These are phyloP conservation scores for Taxawa tesnikishii DNA, from an alignment of 2,329 filamentous ascomycete genomes.

Conservation along the genomic window DNA sequence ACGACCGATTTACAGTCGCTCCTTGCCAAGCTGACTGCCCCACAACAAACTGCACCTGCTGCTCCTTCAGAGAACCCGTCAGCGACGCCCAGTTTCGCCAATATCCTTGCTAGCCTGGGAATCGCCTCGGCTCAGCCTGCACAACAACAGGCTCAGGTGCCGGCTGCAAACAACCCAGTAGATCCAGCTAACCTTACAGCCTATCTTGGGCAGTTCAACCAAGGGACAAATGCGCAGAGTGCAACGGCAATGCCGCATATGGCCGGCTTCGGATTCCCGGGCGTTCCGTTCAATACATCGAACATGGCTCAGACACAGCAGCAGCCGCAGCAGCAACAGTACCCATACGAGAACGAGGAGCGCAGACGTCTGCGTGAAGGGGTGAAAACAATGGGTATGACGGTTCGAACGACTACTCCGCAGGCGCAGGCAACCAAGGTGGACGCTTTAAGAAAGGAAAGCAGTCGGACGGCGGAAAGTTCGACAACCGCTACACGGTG, in stretches of 20 bases:
- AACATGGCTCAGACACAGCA: slow-evolving; percentile 8
- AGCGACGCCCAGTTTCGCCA: slow-evolving; percentile 1
- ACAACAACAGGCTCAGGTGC: background rate
- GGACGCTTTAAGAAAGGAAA: too few species aligned
- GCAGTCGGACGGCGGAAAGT: too few species aligned
- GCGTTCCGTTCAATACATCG: slow-evolving; percentile 2
- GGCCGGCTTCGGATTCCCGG: slow-evolving; percentile 4
- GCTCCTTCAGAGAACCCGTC: background rate
- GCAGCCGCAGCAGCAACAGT: slow-evolving; percentile 10
- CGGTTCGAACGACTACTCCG: slow-evolving; percentile 6
- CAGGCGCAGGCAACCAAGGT: slow-evolving; percentile 7
- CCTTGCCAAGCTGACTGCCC: slow-evolving; percentile 5
- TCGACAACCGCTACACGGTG: slow-evolving; percentile 18
- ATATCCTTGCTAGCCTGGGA: slow-evolving; percentile 1
- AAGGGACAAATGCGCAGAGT: slow-evolving; percentile 6
- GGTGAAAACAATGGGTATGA: slow-evolving; percentile 12
- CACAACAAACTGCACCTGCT: slow-evolving; percentile 1
- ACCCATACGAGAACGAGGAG: slow-evolving; percentile 18
- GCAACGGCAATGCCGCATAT: slow-evolving; percentile 6
- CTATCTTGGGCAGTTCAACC: slow-evolving; percentile 8
- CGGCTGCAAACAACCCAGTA: background rate
- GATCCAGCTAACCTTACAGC: slow-evolving; percentile 7
- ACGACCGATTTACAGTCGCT: slow-evolving; percentile 1
- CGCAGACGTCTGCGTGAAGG: slow-evolving; percentile 24
- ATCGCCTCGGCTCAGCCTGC: background rate